Base-by-base conservation (phyloP, 2,329 filamentous ascomycete species). In the Cryphonectria naterciae region DNA sequence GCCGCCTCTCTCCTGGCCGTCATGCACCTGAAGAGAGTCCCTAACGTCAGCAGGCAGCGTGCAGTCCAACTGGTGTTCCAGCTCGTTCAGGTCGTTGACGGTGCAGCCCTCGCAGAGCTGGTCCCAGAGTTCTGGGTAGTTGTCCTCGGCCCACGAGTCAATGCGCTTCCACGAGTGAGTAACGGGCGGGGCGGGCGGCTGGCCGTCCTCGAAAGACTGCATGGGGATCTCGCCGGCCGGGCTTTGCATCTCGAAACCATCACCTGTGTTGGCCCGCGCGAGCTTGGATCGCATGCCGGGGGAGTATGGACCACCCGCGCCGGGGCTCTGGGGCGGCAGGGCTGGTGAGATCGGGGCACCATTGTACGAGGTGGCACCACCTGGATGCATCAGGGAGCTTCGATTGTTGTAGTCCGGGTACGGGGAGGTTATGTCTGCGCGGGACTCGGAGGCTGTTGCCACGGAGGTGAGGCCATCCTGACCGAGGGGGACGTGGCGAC, bases 1-100 rank as follows among this genome's bases (percentile, higher is more conserved):
- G 74, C 96, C 96, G 73, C 94, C 93, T 74, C 96, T 92, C 83
- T 99, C 96, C 81, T 99, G 96, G n/a, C 96, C 96, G 78, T 99
- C 96, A 80, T 99, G 96, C 68, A 94, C 81, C 84, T 93, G 90
- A 77, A 98, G 84, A 1, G 96, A 98, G 77, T 99, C 95, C 76
- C 96, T 92, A 68, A 99, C 90, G 78, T 99, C 96, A 81, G 95
- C 90, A 22, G 96, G 96, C 58, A 99, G 87, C 39, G 94, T 95
- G 83, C 94, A 97, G 80, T 99, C 95, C 66, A 99, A 87, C 80
- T 97, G 92, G 81, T 98, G 94, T 83, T 99, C 96, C 68, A 99
- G 85, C 81, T 98, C 96, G 81, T 98, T 98, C 79, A 99, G 86
- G 78, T 99, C 96, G 82, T 99, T 99, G 78, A 89, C 87, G 6